phyloP scores from a whole-genome alignment of 495 filamentous ascomycete species.

The Daldinia caldariorum region DNA sequence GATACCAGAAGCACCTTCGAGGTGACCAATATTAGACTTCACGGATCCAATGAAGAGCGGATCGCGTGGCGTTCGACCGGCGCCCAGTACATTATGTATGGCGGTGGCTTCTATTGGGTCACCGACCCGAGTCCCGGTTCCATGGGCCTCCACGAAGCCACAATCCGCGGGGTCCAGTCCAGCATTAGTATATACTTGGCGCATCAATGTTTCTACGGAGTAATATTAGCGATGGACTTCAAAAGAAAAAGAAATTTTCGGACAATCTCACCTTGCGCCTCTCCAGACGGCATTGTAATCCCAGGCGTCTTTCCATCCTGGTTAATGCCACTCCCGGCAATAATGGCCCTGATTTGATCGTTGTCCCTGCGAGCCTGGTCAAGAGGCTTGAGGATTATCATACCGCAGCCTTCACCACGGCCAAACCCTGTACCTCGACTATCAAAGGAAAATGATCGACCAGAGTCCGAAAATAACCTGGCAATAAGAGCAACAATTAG shows the following conservation, averaged over 20 bases:
- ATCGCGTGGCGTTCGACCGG: slow-evolving; percentile 47
- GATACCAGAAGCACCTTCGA: slow-evolving; percentile 66
- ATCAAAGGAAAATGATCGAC: slow-evolving; percentile 69
- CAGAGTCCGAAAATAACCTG: slow-evolving; percentile 73
- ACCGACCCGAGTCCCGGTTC: slow-evolving; percentile 68
- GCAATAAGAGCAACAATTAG: slow-evolving; percentile 49
- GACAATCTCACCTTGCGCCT: slow-evolving; percentile 61
- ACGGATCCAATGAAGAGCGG: slow-evolving; percentile 66
- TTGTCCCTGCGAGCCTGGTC: slow-evolving; percentile 65
- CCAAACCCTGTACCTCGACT: slow-evolving; percentile 70
- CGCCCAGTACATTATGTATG: slow-evolving; percentile 59
- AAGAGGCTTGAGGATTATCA: slow-evolving; percentile 69
- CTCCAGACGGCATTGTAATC: slow-evolving; percentile 66
- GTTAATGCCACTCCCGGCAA: slow-evolving; percentile 67
- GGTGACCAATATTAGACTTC: slow-evolving; percentile 69
- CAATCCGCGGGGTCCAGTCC: slow-evolving; percentile 55
- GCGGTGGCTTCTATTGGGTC: slow-evolving; percentile 70
- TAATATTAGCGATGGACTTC: slow-evolving; percentile 29
- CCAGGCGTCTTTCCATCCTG: slow-evolving; percentile 68
- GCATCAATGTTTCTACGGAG: slow-evolving; percentile 54
- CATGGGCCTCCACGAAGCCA: slow-evolving; percentile 62
- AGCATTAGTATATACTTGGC: slow-evolving; percentile 55
- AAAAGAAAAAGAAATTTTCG: background rate
- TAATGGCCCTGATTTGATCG: slow-evolving; percentile 69
- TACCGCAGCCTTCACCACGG: slow-evolving; percentile 69